Evolutionary conservation across 169 alveolate genomes (phyloP), one percentile per base, ranked within the genome.

Genomic region (Cyclospora cayetanensis): DNA sequence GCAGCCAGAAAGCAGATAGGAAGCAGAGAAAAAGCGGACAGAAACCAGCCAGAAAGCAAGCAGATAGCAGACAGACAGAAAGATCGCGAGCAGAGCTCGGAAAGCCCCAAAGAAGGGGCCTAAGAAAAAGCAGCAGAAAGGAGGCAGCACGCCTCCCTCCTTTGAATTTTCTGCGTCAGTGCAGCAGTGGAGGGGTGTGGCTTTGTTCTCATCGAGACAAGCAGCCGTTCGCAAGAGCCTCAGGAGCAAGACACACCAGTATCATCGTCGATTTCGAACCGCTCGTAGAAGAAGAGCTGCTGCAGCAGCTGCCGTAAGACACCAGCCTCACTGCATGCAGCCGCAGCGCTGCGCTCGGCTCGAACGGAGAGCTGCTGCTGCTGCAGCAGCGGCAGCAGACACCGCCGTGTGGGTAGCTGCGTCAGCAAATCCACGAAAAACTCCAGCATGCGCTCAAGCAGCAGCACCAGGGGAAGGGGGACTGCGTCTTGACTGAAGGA

Each of bases 191-290:
- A 50, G 60, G 25, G 60, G 25, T 18, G 60, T 50, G 25, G 60
- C 60, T 9, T 18, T 11, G 60, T 18, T 18, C 9, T 50, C 60
- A 9, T 18, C 25, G 9, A 9, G 60, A 18, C 60, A 50, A 50
- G 18, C 18, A 9, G 60, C 60, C 9, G 60, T 18, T n/a, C n/a
- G 18, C 25, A 9, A 50, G 60, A 50, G 25, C 60, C 25, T 9
- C 60, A 50, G 18, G 25, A 50, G 60, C 60, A 11, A 50, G 25
- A 50, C 60, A 43, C 53, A n/a, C 96, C 96, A 0, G 94, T 79
- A 76, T 88, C 91, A 76, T 94, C 94, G 55, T 94, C 92, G 34
- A 94, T 85, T 90, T 94, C 96, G 84, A 94, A 94, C 5, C 86
- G 82, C 63, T 89, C 93, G 90, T 94, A 94, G 88, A 91, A 94